A percentile compares a stretch with the other conserved stretches of the same genome.
phyloP scores from a whole-genome alignment of 1,284 basidiomycete genomes.

The Schizopora paradoxa region DNA sequence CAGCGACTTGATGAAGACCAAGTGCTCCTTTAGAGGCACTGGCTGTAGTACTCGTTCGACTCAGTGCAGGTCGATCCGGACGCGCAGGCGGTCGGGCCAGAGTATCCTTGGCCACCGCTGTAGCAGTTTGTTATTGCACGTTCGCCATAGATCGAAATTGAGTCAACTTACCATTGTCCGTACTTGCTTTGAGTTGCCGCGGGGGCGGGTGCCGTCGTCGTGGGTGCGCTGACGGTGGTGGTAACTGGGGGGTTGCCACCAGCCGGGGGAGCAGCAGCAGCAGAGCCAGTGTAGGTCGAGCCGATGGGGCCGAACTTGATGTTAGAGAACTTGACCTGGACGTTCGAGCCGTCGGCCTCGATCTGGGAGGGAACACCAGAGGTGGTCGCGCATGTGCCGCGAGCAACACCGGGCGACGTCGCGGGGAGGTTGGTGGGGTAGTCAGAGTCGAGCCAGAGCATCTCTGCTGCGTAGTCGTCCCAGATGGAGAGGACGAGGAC shows the following conservation, averaged over 20 bases:
- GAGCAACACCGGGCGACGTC: slow-evolving; percentile 41
- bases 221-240: not conserved
- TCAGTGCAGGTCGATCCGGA: slow-evolving; percentile 9
- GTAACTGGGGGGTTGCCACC: not conserved
- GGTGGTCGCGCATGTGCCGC: slow-evolving; percentile 46
- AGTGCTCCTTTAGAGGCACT: slow-evolving; percentile 7
- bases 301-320: slow-evolving; percentile 51
- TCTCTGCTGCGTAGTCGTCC: slow-evolving; percentile 51
- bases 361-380: slow-evolving; percentile 44
- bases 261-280: not conserved
- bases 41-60: slow-evolving; percentile 5
- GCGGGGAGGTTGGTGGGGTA: slow-evolving; percentile 42
- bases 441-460: slow-evolving; percentile 57
- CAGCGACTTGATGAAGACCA: too few species aligned
- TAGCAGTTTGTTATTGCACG: not conserved
- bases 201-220: slow-evolving; percentile 6
- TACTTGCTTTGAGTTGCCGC: slow-evolving; percentile 11
- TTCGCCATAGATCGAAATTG: not conserved
- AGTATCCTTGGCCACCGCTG: not conserved
- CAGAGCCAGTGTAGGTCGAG: slow-evolving; percentile 36
- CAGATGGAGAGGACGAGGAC: slow-evolving; percentile 51
- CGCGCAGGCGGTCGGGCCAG: slow-evolving; percentile 9
- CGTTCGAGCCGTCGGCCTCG: slow-evolving; percentile 35
- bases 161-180: slow-evolving; percentile 9
- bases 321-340: slow-evolving; percentile 50